These are phyloP conservation scores for Scorias spongiosa DNA, from an alignment of 2,329 filamentous ascomycete genomes.

Conservation along the genomic window DNA sequence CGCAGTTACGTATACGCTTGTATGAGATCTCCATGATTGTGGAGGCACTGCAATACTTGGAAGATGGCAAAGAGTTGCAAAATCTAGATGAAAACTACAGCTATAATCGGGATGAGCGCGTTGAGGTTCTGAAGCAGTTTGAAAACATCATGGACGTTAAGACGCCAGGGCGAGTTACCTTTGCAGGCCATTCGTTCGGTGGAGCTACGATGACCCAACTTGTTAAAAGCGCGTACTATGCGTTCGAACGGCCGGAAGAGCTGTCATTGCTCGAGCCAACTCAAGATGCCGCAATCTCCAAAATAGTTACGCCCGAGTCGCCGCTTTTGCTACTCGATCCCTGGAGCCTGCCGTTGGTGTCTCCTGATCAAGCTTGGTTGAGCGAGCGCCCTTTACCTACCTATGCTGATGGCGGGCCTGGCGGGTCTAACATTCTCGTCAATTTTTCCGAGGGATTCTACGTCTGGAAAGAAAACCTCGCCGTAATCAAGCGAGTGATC, in stretches of 20 bases:
- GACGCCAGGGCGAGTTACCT: slow-evolving; percentile 56
- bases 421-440: slow-evolving; percentile 46
- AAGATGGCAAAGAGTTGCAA: slow-evolving; percentile 34
- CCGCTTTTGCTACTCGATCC: slow-evolving; percentile 60
- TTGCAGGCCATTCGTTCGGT: slow-evolving; percentile 70
- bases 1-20: slow-evolving; percentile 57
- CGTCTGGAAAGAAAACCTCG: slow-evolving; percentile 61
- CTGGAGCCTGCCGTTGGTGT: slow-evolving; percentile 61
- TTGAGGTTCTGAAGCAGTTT: slow-evolving; percentile 43
- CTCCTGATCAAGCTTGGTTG: slow-evolving; percentile 46
- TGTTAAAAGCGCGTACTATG: slow-evolving; percentile 64
- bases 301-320: slow-evolving; percentile 53
- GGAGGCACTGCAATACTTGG: slow-evolving; percentile 51
- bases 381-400: slow-evolving; percentile 59
- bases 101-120: slow-evolving; percentile 19
- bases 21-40: slow-evolving; percentile 66
- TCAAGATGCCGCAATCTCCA: slow-evolving; percentile 38
- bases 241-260: slow-evolving; percentile 18
- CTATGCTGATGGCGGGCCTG: slow-evolving; percentile 39
- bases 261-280: slow-evolving; percentile 47
- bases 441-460: slow-evolving; percentile 64
- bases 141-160: slow-evolving; percentile 49
- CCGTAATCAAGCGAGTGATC: slow-evolving; percentile 51
- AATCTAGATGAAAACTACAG: slow-evolving; percentile 31
- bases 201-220: slow-evolving; percentile 60